Evolutionary conservation across 768 basidiomycete species (phyloP).

Genomic region (Lactarius hatsudake): DNA sequence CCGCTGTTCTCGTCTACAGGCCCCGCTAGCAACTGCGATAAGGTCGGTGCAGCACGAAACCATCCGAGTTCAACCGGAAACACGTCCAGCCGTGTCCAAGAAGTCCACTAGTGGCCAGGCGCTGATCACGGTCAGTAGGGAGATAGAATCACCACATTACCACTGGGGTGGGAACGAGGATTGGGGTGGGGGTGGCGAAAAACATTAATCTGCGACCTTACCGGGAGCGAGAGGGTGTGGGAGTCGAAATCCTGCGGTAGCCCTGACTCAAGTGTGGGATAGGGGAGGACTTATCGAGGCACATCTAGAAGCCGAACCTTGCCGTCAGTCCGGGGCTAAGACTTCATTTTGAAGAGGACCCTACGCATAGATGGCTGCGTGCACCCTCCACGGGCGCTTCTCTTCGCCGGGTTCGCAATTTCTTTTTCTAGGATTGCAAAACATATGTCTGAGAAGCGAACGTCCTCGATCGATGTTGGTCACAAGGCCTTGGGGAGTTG

Average conservation of each 20-base stretch:
- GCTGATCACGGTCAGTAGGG: not conserved
- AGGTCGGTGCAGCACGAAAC: not conserved
- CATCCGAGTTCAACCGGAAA: conserved; percentile 5
- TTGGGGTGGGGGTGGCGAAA: not conserved
- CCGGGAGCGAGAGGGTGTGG: conserved; percentile 2
- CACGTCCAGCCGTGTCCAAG: not conserved
- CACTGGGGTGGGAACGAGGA: not conserved
- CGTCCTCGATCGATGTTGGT: conserved; percentile 19
- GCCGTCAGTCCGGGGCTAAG: not conserved
- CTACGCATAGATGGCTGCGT: not conserved
- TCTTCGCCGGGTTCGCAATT: not conserved
- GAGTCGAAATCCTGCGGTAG: not conserved
- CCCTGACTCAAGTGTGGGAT: conserved; percentile 8
- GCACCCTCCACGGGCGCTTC: not conserved
- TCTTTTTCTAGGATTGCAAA: conserved; percentile 10
- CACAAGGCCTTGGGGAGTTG: conserved; percentile 15
- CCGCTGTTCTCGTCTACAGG: not conserved
- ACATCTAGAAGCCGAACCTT: conserved; percentile 23
- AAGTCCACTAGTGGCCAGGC: not conserved
- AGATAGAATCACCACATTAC: not conserved
- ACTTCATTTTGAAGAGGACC: conserved; percentile 3
- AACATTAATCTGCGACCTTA: not conserved
- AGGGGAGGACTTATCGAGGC: conserved; percentile 22
- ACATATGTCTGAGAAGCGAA: conserved; percentile 5
- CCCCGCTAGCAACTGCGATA: not conserved